Percentiles rank a stretch among this genome's conserved stretches.
These are phyloP conservation scores for Rhynchosporium agropyri DNA, from an alignment of 2,329 filamentous ascomycete genomes.

Conservation along the genomic window DNA sequence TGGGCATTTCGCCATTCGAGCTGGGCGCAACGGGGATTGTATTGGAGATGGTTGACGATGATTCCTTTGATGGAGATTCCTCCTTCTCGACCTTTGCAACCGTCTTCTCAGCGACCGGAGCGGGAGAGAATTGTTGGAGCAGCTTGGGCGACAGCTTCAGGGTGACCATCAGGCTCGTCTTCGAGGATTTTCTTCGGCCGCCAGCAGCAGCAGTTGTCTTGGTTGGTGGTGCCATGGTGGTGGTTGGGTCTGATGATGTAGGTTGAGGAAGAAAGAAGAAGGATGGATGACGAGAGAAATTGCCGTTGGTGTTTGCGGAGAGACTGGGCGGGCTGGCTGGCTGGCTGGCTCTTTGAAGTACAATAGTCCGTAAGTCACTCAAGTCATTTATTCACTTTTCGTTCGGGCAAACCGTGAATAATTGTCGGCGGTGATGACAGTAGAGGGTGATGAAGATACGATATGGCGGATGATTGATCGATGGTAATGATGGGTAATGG, in stretches of 20 bases:
- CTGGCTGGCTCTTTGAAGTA: constrained; percentile 12
- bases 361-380: not conserved
- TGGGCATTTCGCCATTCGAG: constrained; percentile 57
- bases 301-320: constrained; percentile 12
- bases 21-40: constrained; percentile 43
- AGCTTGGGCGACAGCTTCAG: constrained; percentile 54
- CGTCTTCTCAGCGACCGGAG: constrained; percentile 43
- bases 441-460: not conserved
- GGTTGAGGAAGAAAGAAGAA: constrained; percentile 22
- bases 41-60: constrained; percentile 46
- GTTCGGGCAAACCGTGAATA: constrained; percentile 1
- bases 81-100: constrained; percentile 43
- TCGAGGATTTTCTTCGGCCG: constrained; percentile 33
- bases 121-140: constrained; percentile 54
- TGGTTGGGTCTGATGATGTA: constrained; percentile 5
- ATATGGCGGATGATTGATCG: not conserved
- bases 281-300: constrained; percentile 18
- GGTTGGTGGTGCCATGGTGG: constrained; percentile 36
- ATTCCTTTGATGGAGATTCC: constrained; percentile 43
- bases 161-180: constrained; percentile 45
- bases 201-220: constrained; percentile 29
- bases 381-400: not conserved
- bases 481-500: not conserved
- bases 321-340: constrained; percentile 9
- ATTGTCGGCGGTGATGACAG: constrained; percentile 7